phyloP scores from a whole-genome alignment of 768 basidiomycete species.

The Psilocybe cyanescens region DNA sequence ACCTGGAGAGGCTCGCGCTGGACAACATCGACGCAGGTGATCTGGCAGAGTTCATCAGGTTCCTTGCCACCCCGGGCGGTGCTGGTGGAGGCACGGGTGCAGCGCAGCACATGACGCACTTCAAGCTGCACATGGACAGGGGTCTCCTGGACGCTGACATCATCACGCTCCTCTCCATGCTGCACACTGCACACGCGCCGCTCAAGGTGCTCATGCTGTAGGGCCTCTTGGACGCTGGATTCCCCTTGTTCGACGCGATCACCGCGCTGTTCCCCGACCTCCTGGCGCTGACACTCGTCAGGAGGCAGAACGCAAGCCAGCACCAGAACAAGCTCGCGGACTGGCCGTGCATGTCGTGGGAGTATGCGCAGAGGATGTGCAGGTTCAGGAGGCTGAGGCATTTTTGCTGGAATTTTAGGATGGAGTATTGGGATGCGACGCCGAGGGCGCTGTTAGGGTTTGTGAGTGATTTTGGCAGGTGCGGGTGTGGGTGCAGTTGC shows the following conservation, averaged over 20 bases:
- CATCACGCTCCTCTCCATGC: slow-evolving; percentile 14
- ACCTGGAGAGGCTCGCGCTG: slow-evolving; percentile 25
- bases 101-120: slow-evolving; percentile 23
- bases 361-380: slow-evolving; percentile 25
- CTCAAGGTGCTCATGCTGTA: slow-evolving; percentile 29
- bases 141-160: slow-evolving; percentile 24
- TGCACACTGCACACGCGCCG: slow-evolving; percentile 17
- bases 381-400: slow-evolving; percentile 20
- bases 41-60: slow-evolving; percentile 15
- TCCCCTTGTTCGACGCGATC: slow-evolving; percentile 22
- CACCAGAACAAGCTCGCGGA: slow-evolving; percentile 20
- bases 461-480: slow-evolving; percentile 17
- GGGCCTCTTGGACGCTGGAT: slow-evolving; percentile 25
- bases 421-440: slow-evolving; percentile 28
- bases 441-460: slow-evolving; percentile 23
- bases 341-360: slow-evolving; percentile 30
- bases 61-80: background rate
- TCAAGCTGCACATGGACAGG: slow-evolving; percentile 29
- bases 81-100: background rate
- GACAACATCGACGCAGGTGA: slow-evolving; percentile 21
- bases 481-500: no score
- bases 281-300: slow-evolving; percentile 27
- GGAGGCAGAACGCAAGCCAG: slow-evolving; percentile 28
- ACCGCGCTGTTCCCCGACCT: slow-evolving; percentile 22
- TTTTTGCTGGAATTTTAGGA: slow-evolving; percentile 33